Conservation (phyloP, 139 green algal species). For the Chlamydomonas sp. region DNA sequence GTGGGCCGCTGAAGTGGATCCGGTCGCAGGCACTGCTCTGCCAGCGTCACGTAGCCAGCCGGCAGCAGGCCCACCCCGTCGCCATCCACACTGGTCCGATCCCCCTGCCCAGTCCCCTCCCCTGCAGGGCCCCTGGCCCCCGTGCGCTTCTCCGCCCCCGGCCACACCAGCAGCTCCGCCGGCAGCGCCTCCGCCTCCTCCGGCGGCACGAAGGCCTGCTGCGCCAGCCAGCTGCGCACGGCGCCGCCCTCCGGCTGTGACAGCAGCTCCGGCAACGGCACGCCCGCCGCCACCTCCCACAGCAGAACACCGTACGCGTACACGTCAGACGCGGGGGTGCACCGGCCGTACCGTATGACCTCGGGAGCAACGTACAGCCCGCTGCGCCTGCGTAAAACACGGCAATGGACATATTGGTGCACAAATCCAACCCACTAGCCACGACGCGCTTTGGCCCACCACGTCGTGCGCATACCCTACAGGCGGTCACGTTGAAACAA, state of each 20-base stretch:
- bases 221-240: not conserved
- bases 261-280: not conserved
- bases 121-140: too few relatives aligned
- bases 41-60: not conserved
- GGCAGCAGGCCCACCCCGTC: too few relatives aligned
- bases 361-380: not conserved
- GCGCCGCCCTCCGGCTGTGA: not conserved
- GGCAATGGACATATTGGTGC: too few relatives aligned
- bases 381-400: too few relatives aligned
- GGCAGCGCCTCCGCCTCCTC: not conserved
- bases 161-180: not conserved
- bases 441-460: too few relatives aligned
- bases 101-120: too few relatives aligned
- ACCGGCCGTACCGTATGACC: not conserved
- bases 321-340: not conserved
- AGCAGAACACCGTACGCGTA: not conserved
- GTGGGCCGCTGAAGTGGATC: not conserved
- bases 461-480: too few relatives aligned
- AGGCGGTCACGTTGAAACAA: too few relatives aligned
- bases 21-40: not conserved
- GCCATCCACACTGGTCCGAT: too few relatives aligned
- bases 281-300: constrained; percentile 1
- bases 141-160: not conserved
- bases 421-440: too few relatives aligned
- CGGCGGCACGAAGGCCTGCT: not conserved